phyloP scores from a whole-genome alignment of 148 eudicot genomes.

The Silene latifolia region DNA sequence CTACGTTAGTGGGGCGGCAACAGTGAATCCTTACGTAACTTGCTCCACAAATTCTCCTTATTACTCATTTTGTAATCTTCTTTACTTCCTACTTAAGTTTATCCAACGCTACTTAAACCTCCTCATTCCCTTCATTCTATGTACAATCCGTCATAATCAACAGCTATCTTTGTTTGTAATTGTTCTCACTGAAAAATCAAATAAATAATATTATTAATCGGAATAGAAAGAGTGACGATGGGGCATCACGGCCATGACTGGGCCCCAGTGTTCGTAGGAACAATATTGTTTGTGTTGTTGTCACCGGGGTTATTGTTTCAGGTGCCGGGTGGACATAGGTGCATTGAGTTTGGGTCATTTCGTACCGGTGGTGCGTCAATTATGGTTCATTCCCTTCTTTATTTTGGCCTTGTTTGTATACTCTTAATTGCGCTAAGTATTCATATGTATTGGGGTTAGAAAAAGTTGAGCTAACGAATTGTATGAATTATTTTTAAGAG shows the following conservation, averaged over 20 bases:
- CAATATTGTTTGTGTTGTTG: conserved; percentile 44
- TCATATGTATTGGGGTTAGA: conserved; percentile 42
- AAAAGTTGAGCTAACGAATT: too few relatives aligned
- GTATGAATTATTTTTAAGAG: too few relatives aligned
- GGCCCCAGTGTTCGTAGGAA: conserved; percentile 43
- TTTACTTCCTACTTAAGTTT: conserved; percentile 29
- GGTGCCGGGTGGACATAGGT: conserved; percentile 41
- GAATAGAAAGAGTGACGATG: neutral
- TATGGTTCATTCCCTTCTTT: conserved; percentile 43
- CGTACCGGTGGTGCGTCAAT: conserved; percentile 49
- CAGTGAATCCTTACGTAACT: conserved; percentile 33
- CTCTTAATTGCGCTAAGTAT: conserved; percentile 45
- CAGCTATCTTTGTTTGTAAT: too few relatives aligned
- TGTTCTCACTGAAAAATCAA: too few relatives aligned
- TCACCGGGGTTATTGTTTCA: conserved; percentile 58
- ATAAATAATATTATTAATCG: too few relatives aligned
- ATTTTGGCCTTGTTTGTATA: conserved; percentile 47
- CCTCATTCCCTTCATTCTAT: too few relatives aligned
- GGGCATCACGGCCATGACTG: conserved; percentile 37
- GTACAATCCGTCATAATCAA: too few relatives aligned
- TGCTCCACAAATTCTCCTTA: conserved; percentile 23
- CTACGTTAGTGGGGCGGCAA: conserved; percentile 17
- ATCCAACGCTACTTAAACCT: conserved; percentile 23
- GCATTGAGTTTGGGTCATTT: conserved; percentile 48
- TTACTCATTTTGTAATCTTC: conserved; percentile 22